Base-by-base conservation (phyloP, 2,329 filamentous ascomycete species). In the Fusarium circinatum region DNA sequence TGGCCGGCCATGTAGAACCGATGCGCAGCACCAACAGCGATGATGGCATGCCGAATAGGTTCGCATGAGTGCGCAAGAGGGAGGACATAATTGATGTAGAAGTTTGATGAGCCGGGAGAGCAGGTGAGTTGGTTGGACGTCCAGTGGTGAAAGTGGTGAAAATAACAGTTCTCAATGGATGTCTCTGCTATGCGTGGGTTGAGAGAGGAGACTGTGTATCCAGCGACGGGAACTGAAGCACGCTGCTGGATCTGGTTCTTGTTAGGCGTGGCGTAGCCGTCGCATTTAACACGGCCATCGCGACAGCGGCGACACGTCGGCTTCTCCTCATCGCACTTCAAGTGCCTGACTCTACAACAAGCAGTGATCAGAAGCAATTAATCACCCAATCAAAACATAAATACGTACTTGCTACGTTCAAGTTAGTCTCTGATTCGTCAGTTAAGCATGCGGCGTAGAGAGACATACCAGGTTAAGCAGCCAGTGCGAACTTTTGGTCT, bases 311-410 rank as follows among this genome's bases (percentile, higher is more conserved):
- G 71, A 34, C 76, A 78, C 1, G 65, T 66, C 12, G 76, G 76
- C 22, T 78, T 79, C 26, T 71, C 65, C 45, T 80, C 78, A 49
- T 80, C 79, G 47, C 78, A 80, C 36, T 78, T 78, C 32, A 75
- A 45, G 32, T 76, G 76, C 12, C 76, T 71, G 30, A 73, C 66
- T 60, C 75, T 77, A 54, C 42, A 49, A 22, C 1, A 32, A 45
- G 14, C 44, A 30, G 24, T 18, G 18, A 48, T 62, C 63, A 69
- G 62, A 28, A 22, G 2, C 4, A 4, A 11, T 3, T 20, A 6
- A n/a, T 2, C 3, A 20, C 5, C 22, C 41, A 17, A 30, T n/a
- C 2, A 22, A 3, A 34, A n/a, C 8, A 24, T 0, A 36, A 45
- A 28, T 14, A 47, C 26, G 13, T 65, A 65, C 63, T 65, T 65